A percentile compares a stretch with the other conserved stretches of the same genome.
Evolutionary conservation across 805 yeast species (phyloP).

Genomic region (Kluyveromyces starmeri): DNA sequence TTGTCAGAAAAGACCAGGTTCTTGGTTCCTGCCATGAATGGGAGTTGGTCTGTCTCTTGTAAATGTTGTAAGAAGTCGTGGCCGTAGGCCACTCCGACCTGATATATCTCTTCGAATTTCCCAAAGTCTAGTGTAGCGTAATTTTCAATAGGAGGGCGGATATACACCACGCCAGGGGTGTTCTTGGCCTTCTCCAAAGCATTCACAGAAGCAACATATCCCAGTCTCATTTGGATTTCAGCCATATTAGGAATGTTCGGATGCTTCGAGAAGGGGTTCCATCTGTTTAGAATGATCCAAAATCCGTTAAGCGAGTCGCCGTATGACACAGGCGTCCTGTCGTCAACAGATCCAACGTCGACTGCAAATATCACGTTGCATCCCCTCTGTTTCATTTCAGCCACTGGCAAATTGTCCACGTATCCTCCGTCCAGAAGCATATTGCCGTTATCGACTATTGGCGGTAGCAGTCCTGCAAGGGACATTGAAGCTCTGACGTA

Average conservation of each 20-base stretch:
- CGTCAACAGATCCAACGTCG: conserved; percentile 94
- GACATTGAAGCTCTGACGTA: conserved; percentile 95
- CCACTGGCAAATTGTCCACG: conserved; percentile 85
- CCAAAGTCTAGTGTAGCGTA: conserved; percentile 90
- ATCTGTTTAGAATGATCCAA: conserved; percentile 80
- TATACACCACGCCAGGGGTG: conserved; percentile 75
- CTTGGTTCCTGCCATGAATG: conserved; percentile 48
- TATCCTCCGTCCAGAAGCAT: conserved; percentile 97
- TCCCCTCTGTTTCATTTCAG: conserved; percentile 84
- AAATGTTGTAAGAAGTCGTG: conserved; percentile 44
- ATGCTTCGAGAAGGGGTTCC: conserved; percentile 81
- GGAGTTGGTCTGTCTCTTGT: conserved; percentile 45
- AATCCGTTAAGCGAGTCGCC: conserved; percentile 90
- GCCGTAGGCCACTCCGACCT: conserved; percentile 73
- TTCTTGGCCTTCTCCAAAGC: conserved; percentile 82
- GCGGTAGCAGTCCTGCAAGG: conserved; percentile 84
- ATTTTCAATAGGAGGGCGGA: conserved; percentile 89
- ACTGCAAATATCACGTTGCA: conserved; percentile 84
- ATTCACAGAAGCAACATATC: conserved; percentile 91
- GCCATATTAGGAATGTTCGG: conserved; percentile 92
- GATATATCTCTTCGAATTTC: conserved; percentile 81
- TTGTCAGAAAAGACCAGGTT: conserved; percentile 11
- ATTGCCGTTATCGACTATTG: conserved; percentile 75
- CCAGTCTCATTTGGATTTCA: conserved; percentile 85
- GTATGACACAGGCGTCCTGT: conserved; percentile 77